Base-by-base conservation (phyloP, 345 rosid species). In the Garcia nutans region DNA sequence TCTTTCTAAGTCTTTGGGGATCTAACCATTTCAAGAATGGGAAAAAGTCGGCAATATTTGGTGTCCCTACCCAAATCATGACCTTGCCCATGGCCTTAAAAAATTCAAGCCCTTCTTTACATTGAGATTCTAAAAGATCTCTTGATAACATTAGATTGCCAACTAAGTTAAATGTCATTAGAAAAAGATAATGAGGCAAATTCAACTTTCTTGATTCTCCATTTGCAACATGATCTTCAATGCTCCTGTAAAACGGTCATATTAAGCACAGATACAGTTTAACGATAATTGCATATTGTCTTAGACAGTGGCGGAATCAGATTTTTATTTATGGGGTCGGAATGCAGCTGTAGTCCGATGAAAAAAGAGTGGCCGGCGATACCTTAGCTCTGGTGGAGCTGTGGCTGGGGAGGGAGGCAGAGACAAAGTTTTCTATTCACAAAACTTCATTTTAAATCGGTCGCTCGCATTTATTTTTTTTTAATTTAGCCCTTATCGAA, bases 1-100 rank as follows among this genome's bases (percentile, higher is more conserved):
- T 76, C 69, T 63, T 61, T 70, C 45, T 76, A 22, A 73, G 64
- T 26, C 74, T 19, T 8, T 81, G 83, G 12, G 77, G 77, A 60
- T 81, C 80, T 10, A 73, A 1, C 71, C 65, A 54, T 54, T 57
- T 76, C 60, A 72, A 56, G 22, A 72, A 5, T 0, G 80, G 80
- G 1, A 81, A 26, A 56, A 81, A 76, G 6, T 72, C 83, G 3
- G 74, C 65, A 42, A 59, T 9, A 63, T 76, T 80, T 20, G 83
- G 74, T 65, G 56, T 76, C 54, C 77, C 77, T 22, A 44, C 66
- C 69, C 75, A 76, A 31, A 15, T 66, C 74, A 68, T 67, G 42
- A 73, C 31, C 52, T 68, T 62, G 22, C 61, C 45, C 81, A 78
- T 73, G 64, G 81, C 50, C 19, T 56, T 6, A 42, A 26, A 71